Base-by-base conservation (phyloP, 441 rosid genomes). In the Adansonia madagascariensis region DNA sequence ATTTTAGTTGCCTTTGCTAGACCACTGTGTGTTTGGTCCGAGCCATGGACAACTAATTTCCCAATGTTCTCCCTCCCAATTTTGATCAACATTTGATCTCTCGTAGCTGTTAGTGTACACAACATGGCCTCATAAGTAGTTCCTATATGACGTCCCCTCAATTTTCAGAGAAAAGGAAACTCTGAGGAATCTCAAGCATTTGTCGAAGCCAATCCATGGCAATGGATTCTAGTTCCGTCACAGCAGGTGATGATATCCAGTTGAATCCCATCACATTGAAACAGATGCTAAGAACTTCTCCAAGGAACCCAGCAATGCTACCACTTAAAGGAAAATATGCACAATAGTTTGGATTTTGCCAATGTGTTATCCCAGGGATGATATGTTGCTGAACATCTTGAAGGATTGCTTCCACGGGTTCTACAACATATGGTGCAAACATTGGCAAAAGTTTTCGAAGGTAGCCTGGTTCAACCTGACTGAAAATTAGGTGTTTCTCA, bases 11-110 rank as follows among this genome's bases (percentile, higher is more conserved):
- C 65, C 41, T 60, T 60, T 24, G 39, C n/a, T 10, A 60, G 39
- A 24, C 41, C 41, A 60, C 17, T 10, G 4, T 24, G 41, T 3
- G 65, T 60, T 24, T 60, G 65, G 65, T 60, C 65, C 7, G 41
- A 60, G n/a, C 0, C 41, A 24, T 60, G 12, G 6, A 60, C n/a
- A 5, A 60, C 17, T 3, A 60, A 24, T 27, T 60, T 60, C 8
- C 65, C 65, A 6, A 11, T 24, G 65, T 60, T 60, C 7, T 60
- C 64, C 15, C 65, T 60, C 39, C 64, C 65, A 4, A 60, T n/a
- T 60, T 60, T 24, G 0, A 14, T 14, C 39, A 60, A 60, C 65
- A 60, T 60, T 4, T 27, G 39, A 27, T 60, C 65, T 60, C 17
- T 60, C 0, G 65, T n/a, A 1, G 65, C 41, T 1, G 39, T 27